A percentile compares a stretch with the other conserved stretches of the same genome.
Conservation (phyloP, 108 stramenopile genomes). For the Stephanodiscus triporus region DNA sequence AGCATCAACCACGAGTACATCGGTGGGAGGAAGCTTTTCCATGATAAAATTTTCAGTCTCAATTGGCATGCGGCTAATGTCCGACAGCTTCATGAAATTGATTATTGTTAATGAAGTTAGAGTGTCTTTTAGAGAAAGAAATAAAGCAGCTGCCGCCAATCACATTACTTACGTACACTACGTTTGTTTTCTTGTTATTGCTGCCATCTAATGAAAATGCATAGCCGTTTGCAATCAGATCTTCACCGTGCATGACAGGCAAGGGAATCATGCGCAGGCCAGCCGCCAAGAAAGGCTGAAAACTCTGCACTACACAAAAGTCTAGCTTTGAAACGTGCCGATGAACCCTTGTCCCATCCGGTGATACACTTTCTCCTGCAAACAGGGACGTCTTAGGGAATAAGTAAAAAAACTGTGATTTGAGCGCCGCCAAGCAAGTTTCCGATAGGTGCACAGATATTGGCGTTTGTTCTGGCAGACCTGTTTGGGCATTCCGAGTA, state of each 20-base stretch:
- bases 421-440: conserved; percentile 53
- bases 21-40: conserved; percentile 68
- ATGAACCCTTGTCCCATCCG: conserved; percentile 31
- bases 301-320: conserved; percentile 58
- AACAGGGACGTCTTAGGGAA: conserved; percentile 52
- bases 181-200: conserved; percentile 43
- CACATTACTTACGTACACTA: conserved; percentile 63
- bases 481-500: conserved; percentile 19
- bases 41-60: conserved; percentile 74
- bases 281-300: conserved; percentile 59
- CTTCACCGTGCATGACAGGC: conserved; percentile 88
- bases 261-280: conserved; percentile 76
- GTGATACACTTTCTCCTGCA: conserved; percentile 22
- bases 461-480: conserved; percentile 45
- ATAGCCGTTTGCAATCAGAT: conserved; percentile 80
- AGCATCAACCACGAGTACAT: conserved; percentile 82
- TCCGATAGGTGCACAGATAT: conserved; percentile 66
- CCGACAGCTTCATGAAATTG: conserved; percentile 53
- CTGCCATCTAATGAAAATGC: conserved; percentile 64
- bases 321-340: conserved; percentile 75
- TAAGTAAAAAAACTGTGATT: conserved; percentile 70
- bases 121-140: background rate
- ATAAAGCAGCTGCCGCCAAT: background rate
- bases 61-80: conserved; percentile 74
- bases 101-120: no score